Percentiles rank a stretch among this genome's conserved stretches.
phyloP scores from a whole-genome alignment of 768 basidiomycete species.

The Galerina marginata region DNA sequence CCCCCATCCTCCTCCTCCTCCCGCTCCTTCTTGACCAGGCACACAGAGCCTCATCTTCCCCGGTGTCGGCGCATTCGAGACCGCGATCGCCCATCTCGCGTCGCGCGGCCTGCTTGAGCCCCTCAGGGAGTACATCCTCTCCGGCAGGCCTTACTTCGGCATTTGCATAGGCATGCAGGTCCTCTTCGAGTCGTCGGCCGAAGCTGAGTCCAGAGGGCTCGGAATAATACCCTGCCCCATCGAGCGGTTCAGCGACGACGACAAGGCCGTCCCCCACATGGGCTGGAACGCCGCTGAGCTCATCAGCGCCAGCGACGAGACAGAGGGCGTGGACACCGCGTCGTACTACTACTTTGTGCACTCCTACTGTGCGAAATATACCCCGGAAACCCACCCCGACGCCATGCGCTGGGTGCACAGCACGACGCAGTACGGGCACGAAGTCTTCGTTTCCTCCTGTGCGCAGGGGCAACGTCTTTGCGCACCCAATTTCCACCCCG shows the following conservation, averaged over 20 bases:
- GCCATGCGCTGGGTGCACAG: slow-evolving; percentile 81
- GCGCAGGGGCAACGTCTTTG: slow-evolving; percentile 85
- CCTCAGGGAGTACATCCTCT: slow-evolving; percentile 78
- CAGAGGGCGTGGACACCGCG: slow-evolving; percentile 53
- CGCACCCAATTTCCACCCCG: slow-evolving; percentile 97
- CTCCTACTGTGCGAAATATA: slow-evolving; percentile 87
- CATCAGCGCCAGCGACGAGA: slow-evolving; percentile 46
- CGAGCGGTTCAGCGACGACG: slow-evolving; percentile 65
- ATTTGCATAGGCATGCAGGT: slow-evolving; percentile 99
- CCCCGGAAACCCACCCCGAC: slow-evolving; percentile 55
- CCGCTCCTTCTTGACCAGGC: slow-evolving; percentile 18
- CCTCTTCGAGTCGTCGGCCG: slow-evolving; percentile 86
- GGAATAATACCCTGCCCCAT: slow-evolving; percentile 86
- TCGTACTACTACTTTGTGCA: slow-evolving; percentile 96
- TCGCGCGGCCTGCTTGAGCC: slow-evolving; percentile 80
- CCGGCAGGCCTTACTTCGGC: slow-evolving; percentile 93
- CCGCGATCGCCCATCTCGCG: slow-evolving; percentile 79
- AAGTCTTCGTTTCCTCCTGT: slow-evolving; percentile 89
- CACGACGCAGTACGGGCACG: slow-evolving; percentile 92
- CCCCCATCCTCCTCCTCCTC: slow-evolving; percentile 9
- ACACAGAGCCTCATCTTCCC: slow-evolving; percentile 92
- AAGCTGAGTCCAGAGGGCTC: slow-evolving; percentile 79
- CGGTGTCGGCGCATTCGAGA: slow-evolving; percentile 93
- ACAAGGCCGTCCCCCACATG: slow-evolving; percentile 96
- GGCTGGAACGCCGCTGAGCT: slow-evolving; percentile 90